phyloP scores from a whole-genome alignment of 163 green algal species.

The Scenedesmus sp. region DNA sequence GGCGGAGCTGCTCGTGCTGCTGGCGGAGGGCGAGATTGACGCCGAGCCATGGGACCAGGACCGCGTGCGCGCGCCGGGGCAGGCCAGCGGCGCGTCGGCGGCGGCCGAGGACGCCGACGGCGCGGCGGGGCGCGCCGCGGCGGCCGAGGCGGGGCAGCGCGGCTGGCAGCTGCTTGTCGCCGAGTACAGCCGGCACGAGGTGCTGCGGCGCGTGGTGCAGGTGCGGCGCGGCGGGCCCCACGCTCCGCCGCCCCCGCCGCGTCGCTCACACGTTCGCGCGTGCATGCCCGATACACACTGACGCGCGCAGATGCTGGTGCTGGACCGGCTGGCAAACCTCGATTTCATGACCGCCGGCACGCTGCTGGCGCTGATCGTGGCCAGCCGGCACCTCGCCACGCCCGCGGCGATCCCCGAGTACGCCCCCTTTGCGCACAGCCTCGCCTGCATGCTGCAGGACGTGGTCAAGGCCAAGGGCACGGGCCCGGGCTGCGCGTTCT shows the following conservation, averaged over 20 bases:
- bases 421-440: slow-evolving; percentile 29
- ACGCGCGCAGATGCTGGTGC: slow-evolving; percentile 25
- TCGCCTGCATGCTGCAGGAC: slow-evolving; percentile 36
- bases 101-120: too few species aligned
- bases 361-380: slow-evolving; percentile 30
- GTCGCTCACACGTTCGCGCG: too few species aligned
- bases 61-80: neutral
- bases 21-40: slow-evolving; percentile 30
- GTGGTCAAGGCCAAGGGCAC: slow-evolving; percentile 8
- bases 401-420: slow-evolving; percentile 33
- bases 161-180: slow-evolving; percentile 23
- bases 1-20: slow-evolving; percentile 38
- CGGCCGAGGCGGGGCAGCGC: neutral
- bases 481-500: slow-evolving; percentile 33
- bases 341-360: slow-evolving; percentile 28
- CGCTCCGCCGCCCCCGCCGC: too few species aligned
- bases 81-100: neutral
- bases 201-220: slow-evolving; percentile 38
- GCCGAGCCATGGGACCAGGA: slow-evolving; percentile 25
- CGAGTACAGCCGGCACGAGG: slow-evolving; percentile 20
- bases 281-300: neutral
- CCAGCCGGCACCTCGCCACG: neutral
- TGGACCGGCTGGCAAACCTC: slow-evolving; percentile 20
- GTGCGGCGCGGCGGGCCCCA: neutral
- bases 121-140: neutral